Evolutionary conservation across 192 early-diverging fungal genomes (phyloP).

Genomic region (Coemansia sp.): DNA sequence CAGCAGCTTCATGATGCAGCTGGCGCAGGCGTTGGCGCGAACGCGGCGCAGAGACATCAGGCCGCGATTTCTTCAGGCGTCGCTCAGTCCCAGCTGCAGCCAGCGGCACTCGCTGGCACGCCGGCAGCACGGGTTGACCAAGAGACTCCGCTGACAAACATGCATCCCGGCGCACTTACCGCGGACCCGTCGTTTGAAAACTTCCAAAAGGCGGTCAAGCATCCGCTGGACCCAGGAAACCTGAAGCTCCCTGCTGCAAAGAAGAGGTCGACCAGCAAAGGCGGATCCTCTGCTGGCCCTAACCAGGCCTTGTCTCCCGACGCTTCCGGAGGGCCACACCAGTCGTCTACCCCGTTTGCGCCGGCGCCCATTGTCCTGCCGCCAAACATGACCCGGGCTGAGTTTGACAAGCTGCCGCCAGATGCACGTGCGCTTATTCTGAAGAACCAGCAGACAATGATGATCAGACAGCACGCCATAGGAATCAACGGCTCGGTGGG

Average conservation of each 20-base stretch:
- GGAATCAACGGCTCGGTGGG: constrained; percentile 11
- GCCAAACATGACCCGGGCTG: constrained; percentile 34
- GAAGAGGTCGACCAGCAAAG: constrained; percentile 33
- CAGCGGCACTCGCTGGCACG: not conserved
- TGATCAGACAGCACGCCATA: constrained; percentile 38
- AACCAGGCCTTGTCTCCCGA: not conserved
- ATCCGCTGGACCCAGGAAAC: constrained; percentile 42
- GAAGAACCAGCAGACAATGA: constrained; percentile 33
- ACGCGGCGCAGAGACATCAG: not conserved
- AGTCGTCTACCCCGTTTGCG: constrained; percentile 14
- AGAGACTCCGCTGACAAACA: constrained; percentile 42
- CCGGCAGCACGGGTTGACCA: not conserved
- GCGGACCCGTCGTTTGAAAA: constrained; percentile 43
- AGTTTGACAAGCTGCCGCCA: constrained; percentile 37
- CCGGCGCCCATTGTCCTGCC: constrained; percentile 41
- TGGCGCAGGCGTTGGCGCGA: no score
- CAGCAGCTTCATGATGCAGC: constrained; percentile 15
- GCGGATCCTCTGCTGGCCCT: not conserved
- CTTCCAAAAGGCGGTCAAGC: constrained; percentile 52
- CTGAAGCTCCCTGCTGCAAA: constrained; percentile 46
- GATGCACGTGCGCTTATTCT: constrained; percentile 30
- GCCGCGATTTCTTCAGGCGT: not conserved
- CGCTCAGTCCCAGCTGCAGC: constrained; percentile 4
- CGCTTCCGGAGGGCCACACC: constrained; percentile 7
- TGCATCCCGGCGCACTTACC: constrained; percentile 47